Conservation (phyloP, 2,329 filamentous ascomycete species). For the Scedosporium aurantiacum region DNA sequence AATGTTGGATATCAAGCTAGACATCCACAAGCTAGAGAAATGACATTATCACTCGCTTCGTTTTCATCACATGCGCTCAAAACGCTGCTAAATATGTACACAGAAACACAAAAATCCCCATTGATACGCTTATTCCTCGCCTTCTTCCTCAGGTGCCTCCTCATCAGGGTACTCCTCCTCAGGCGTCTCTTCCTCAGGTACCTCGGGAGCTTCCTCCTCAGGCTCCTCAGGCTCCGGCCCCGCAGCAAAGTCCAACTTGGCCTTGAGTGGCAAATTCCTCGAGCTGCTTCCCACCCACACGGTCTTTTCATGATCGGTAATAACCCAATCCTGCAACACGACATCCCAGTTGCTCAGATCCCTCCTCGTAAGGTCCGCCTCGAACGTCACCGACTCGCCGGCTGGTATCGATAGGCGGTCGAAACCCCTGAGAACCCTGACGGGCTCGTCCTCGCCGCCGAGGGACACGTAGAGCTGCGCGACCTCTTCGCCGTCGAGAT, state of each 20-base stretch:
- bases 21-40: neutral
- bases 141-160: neutral
- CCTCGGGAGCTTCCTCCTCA: neutral
- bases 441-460: conserved; percentile 63
- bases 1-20: too few relatives aligned
- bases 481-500: conserved; percentile 55
- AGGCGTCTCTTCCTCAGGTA: neutral
- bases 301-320: conserved; percentile 39
- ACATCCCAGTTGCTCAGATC: conserved; percentile 85
- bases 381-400: conserved; percentile 57
- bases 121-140: neutral
- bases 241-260: neutral
- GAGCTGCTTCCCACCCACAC: conserved; percentile 46
- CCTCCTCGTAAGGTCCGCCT: conserved; percentile 58
- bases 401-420: conserved; percentile 62
- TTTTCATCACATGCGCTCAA: neutral
- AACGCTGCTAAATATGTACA: neutral
- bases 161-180: neutral
- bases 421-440: conserved; percentile 63
- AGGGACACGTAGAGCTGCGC: conserved; percentile 71
- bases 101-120: neutral
- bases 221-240: neutral
- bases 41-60: neutral
- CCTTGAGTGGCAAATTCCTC: conserved; percentile 37
- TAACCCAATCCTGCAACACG: conserved; percentile 70